Conservation (phyloP, 257 asterid genomes). For the Gentiana dahurica region DNA sequence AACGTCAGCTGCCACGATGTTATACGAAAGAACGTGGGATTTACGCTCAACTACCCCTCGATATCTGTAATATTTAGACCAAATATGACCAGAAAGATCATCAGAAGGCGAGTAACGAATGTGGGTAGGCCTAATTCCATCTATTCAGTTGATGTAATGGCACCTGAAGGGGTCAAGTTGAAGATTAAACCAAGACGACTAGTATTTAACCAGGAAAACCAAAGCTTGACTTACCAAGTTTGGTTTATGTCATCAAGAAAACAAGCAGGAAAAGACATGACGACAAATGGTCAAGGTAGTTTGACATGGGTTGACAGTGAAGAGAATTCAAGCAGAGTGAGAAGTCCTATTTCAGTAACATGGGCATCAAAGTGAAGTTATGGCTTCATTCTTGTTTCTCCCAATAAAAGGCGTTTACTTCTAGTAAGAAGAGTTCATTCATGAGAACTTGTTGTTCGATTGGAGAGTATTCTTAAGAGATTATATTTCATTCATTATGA, state of each 20-base stretch:
- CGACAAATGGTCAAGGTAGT: slow-evolving; percentile 44
- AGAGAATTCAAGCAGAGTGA: slow-evolving; percentile 36
- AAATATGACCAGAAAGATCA: slow-evolving; percentile 38
- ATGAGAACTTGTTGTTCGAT: too few relatives aligned
- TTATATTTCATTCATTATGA: too few relatives aligned
- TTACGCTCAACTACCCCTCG: slow-evolving; percentile 87
- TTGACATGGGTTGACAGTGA: slow-evolving; percentile 62
- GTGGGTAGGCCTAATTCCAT: slow-evolving; percentile 40
- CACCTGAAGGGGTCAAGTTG: slow-evolving; percentile 67
- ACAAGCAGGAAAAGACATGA: slow-evolving; percentile 14
- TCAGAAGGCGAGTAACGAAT: slow-evolving; percentile 48
- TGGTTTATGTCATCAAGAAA: slow-evolving; percentile 40
- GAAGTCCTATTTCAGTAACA: slow-evolving; percentile 80
- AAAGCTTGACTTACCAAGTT: slow-evolving; percentile 62
- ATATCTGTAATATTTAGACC: slow-evolving; percentile 51
- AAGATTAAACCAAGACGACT: slow-evolving; percentile 58
- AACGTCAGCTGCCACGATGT: slow-evolving; percentile 63
- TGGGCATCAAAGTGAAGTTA: slow-evolving; percentile 44
- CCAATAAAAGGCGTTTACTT: too few relatives aligned
- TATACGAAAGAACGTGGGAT: slow-evolving; percentile 45
- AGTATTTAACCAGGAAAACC: slow-evolving; percentile 35
- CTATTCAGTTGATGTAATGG: slow-evolving; percentile 30
- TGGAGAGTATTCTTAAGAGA: too few relatives aligned
- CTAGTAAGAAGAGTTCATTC: too few relatives aligned
- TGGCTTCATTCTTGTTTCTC: background rate